Evolutionary conservation across 1,139 yeast genomes (phyloP), one percentile per base, ranked within the genome.

Genomic region (Candida sojae): DNA sequence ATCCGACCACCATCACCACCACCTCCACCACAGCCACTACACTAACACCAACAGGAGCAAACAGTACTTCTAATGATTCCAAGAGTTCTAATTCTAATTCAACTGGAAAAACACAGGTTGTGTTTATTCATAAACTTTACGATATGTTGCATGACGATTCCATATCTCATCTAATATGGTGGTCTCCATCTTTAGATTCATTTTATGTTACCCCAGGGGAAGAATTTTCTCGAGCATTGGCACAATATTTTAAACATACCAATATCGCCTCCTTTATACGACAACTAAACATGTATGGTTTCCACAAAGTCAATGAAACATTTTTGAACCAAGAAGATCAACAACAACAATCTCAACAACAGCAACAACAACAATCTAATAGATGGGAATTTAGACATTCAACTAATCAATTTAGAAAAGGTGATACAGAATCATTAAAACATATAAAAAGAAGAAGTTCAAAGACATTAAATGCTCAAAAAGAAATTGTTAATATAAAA

Each of bases 251-350:
- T 67, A 86, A 86, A 61, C 93, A 86, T 62, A 84, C 89, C 38
- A 86, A 86, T 60, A 85, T 86, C 45, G 88, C 92, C 0, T 82
- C 88, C n/a, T 86, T 86, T 63, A 88, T 86, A 28, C 76, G 93
- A 48, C 93, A 86, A 59, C 62, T 86, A 50, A 87, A 86, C 65
- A 86, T 86, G 89, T 86, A 86, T 61, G 93, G 90, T 8, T 86
- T 86, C 64, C 92, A 86, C 61, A 86, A 86, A 63, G 89, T 86
- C 13, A 75, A 73, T 57, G 78, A 73, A 48, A 63, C 67, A 43
- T 67, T 67, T 51, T 70, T 65, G 52, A 56, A 56, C 50, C 49
- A 50, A 42, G 51, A 46, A 35, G 52, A 47, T 11, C 44, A 41
- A 39, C 11, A 5, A 34, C 34, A 28, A 37, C 43, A 31, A 32